Evolutionary conservation across 495 filamentous ascomycete species (phyloP).

Genomic region (Cladorrhinum samala): DNA sequence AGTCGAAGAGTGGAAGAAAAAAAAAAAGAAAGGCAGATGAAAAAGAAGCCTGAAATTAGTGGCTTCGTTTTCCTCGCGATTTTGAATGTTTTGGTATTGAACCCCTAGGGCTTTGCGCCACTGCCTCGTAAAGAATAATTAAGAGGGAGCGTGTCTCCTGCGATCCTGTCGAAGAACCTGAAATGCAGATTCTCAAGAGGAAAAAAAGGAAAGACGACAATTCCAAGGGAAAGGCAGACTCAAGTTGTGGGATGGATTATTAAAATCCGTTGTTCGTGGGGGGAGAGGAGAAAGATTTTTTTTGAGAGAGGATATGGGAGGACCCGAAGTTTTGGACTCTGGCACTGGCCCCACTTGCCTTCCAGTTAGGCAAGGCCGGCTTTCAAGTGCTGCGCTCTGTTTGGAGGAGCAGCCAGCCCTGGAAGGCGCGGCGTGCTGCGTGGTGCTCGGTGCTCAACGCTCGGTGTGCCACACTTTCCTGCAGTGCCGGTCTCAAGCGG

Average conservation of each 20-base stretch:
- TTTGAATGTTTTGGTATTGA: constrained; percentile 1
- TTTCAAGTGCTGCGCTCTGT: constrained; percentile 1
- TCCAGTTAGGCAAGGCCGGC: constrained; percentile 31
- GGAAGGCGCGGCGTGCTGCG: too few species aligned
- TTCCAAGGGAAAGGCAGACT: constrained; percentile 20
- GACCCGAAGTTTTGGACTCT: constrained; percentile 27
- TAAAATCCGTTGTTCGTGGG: constrained; percentile 27
- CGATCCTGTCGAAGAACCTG: constrained; percentile 35
- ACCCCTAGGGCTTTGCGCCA: constrained; percentile 8
- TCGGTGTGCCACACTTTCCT: neutral
- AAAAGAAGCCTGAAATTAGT: constrained; percentile 6
- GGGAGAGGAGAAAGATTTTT: constrained; percentile 24
- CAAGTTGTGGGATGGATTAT: constrained; percentile 27
- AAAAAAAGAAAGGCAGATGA: constrained; percentile 24
- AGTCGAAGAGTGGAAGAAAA: constrained; percentile 25
- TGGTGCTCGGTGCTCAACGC: too few species aligned
- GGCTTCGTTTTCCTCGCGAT: constrained; percentile 6
- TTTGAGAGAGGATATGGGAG: constrained; percentile 29
- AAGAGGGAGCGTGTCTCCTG: constrained; percentile 29
- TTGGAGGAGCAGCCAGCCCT: neutral
- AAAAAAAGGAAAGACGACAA: constrained; percentile 32
- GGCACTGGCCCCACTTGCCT: constrained; percentile 21
- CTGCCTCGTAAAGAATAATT: constrained; percentile 23
- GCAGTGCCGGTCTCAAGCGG: neutral
- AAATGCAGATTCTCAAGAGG: constrained; percentile 31